Percentiles rank a stretch among this genome's conserved stretches.
Evolutionary conservation across 805 yeast species (phyloP).

Genomic region (Wickerhamomyces silvicola): DNA sequence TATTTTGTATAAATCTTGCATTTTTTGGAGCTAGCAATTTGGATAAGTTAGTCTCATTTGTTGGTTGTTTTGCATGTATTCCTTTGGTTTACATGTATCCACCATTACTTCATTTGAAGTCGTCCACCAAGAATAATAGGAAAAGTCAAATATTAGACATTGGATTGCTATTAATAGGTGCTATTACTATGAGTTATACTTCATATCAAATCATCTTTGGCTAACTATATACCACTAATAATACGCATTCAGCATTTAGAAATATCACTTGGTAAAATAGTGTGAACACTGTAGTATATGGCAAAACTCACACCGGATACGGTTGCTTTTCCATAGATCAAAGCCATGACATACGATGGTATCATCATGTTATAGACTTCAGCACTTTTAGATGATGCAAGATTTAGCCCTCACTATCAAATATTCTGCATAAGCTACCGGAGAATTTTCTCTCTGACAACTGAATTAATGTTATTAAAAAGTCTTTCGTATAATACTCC

Average conservation of each 20-base stretch:
- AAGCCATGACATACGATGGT: background rate
- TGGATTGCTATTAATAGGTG: conserved; percentile 48
- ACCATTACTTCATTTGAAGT: conserved; percentile 62
- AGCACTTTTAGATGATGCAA: no score
- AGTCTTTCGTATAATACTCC: no score
- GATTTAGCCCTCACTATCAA: no score
- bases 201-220: conserved; percentile 47
- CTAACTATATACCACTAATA: conserved; percentile 2
- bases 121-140: conserved; percentile 35
- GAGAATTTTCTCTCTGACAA: no score
- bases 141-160: conserved; percentile 40
- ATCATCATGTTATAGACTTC: no score
- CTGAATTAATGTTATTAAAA: no score
- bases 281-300: background rate
- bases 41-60: conserved; percentile 71
- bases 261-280: background rate
- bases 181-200: conserved; percentile 58
- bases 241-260: background rate
- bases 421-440: conserved; percentile 1
- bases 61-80: conserved; percentile 80
- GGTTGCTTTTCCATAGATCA: background rate
- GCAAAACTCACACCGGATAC: background rate
- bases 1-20: conserved; percentile 50
- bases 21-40: conserved; percentile 62
- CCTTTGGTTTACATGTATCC: conserved; percentile 85